These are phyloP conservation scores for Ceratocystiopsis sp. DNA, from an alignment of 2,329 filamentous ascomycete species.

Conservation along the genomic window DNA sequence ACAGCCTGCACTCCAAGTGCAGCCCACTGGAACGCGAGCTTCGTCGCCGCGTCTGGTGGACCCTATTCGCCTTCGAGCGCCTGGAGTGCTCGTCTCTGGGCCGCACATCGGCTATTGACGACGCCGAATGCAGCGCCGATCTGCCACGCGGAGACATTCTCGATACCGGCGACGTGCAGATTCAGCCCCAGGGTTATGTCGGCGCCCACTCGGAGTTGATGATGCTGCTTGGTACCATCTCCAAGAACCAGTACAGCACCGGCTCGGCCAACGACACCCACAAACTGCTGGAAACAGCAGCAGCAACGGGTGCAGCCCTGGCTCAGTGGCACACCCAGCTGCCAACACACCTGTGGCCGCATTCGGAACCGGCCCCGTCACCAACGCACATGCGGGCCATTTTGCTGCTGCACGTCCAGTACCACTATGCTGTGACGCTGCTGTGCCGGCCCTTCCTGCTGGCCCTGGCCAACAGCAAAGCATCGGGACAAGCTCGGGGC, in stretches of 20 bases:
- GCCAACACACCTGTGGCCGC: slow-evolving; percentile 7
- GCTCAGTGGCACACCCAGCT: slow-evolving; percentile 5
- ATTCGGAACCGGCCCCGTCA: slow-evolving; percentile 6
- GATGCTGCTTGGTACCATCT: slow-evolving; percentile 12
- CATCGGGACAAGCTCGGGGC: too few relatives aligned
- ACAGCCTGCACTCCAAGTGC: slow-evolving; percentile 2
- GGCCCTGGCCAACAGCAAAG: slow-evolving; percentile 1
- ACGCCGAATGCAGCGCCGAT: slow-evolving; percentile 14
- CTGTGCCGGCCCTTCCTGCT: slow-evolving; percentile 15
- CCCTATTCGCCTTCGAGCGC: slow-evolving; percentile 17
- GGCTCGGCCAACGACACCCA: slow-evolving; percentile 1
- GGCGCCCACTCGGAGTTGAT: slow-evolving; percentile 11
- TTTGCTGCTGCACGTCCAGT: slow-evolving; percentile 13
- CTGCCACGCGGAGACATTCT: slow-evolving; percentile 12
- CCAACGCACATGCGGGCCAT: slow-evolving; percentile 10
- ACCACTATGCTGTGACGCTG: slow-evolving; percentile 13
- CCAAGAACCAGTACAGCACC: slow-evolving; percentile 14
- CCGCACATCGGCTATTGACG: slow-evolving; percentile 16
- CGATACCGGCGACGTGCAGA: slow-evolving; percentile 10
- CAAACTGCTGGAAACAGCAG: slow-evolving; percentile 5
- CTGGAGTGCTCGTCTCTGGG: slow-evolving; percentile 16
- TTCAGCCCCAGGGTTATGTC: slow-evolving; percentile 10
- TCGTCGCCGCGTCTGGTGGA: slow-evolving; percentile 17
- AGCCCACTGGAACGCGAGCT: slow-evolving; percentile 17
- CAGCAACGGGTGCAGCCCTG: slow-evolving; percentile 3